phyloP scores from a whole-genome alignment of 1,139 yeast species.

The Taphrina deformans region DNA sequence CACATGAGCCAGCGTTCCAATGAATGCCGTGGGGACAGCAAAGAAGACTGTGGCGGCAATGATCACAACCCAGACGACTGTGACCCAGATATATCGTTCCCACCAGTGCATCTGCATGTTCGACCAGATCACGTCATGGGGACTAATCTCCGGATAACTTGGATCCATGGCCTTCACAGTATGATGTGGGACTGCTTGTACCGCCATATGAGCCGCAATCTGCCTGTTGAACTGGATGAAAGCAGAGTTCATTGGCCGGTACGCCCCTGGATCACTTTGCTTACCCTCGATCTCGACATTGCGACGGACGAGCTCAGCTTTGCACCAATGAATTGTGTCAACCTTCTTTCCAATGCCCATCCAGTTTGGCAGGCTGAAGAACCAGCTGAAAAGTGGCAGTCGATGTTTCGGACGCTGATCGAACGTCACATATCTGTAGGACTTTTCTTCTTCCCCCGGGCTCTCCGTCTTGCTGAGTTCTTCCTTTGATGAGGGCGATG shows the following conservation, averaged over 20 bases:
- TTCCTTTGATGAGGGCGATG: slow-evolving; percentile 47
- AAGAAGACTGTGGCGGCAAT: slow-evolving; percentile 69
- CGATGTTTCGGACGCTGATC: slow-evolving; percentile 75
- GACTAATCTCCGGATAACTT: slow-evolving; percentile 66
- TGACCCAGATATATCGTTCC: slow-evolving; percentile 63
- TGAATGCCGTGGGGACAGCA: slow-evolving; percentile 96
- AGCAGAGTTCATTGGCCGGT: slow-evolving; percentile 60
- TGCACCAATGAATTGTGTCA: slow-evolving; percentile 72
- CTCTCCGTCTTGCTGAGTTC: slow-evolving; percentile 30
- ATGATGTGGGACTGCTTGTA: slow-evolving; percentile 69
- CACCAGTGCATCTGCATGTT: slow-evolving; percentile 83
- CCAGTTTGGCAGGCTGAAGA: slow-evolving; percentile 41
- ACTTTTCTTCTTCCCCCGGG: background rate
- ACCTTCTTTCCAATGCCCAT: slow-evolving; percentile 75
- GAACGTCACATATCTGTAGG: slow-evolving; percentile 60
- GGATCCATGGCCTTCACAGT: slow-evolving; percentile 63
- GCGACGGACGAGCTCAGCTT: slow-evolving; percentile 64
- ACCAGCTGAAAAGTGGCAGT: slow-evolving; percentile 49
- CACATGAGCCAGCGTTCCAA: slow-evolving; percentile 87
- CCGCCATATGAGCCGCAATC: slow-evolving; percentile 83
- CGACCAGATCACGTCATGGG: slow-evolving; percentile 81
- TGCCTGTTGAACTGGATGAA: slow-evolving; percentile 85
- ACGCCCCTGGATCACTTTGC: slow-evolving; percentile 50
- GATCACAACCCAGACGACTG: slow-evolving; percentile 57
- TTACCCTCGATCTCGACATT: slow-evolving; percentile 56